A percentile compares a stretch with the other conserved stretches of the same genome.
These are phyloP conservation scores for Aureobasidium sp. DNA, from an alignment of 2,329 filamentous ascomycete species.

Conservation along the genomic window DNA sequence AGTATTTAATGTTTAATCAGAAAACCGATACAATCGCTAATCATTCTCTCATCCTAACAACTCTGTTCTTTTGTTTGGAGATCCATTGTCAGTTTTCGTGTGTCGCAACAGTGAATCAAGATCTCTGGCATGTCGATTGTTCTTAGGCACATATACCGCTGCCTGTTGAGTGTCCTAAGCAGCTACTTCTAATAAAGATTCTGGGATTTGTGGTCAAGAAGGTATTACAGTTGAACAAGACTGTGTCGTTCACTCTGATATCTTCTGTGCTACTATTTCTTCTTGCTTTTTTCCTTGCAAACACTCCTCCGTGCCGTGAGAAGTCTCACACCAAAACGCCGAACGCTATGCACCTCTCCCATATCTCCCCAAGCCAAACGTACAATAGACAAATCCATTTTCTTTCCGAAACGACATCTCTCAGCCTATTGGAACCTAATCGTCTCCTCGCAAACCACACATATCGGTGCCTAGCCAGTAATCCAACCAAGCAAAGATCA, in stretches of 20 bases:
- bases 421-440: conserved; percentile 18
- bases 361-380: background rate
- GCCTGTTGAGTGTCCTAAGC: too few relatives aligned
- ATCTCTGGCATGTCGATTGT: too few relatives aligned
- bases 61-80: too few relatives aligned
- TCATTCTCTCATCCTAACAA: background rate
- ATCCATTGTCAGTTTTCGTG: too few relatives aligned
- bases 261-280: background rate
- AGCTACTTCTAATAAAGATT: too few relatives aligned
- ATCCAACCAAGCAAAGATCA: conserved; percentile 52
- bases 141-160: too few relatives aligned
- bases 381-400: background rate
- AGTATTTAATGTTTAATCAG: background rate
- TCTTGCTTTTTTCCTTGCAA: background rate
- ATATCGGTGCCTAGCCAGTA: conserved; percentile 51
- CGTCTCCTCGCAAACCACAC: conserved; percentile 51
- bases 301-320: background rate
- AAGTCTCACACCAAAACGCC: background rate
- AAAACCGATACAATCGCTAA: background rate
- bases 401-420: too few relatives aligned
- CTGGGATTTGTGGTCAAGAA: too few relatives aligned
- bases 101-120: too few relatives aligned
- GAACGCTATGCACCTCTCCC: background rate
- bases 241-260: too few relatives aligned
- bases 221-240: too few relatives aligned